These are phyloP conservation scores for Diaporthe citrichinensis DNA, from an alignment of 2,329 filamentous ascomycete species.

Conservation along the genomic window DNA sequence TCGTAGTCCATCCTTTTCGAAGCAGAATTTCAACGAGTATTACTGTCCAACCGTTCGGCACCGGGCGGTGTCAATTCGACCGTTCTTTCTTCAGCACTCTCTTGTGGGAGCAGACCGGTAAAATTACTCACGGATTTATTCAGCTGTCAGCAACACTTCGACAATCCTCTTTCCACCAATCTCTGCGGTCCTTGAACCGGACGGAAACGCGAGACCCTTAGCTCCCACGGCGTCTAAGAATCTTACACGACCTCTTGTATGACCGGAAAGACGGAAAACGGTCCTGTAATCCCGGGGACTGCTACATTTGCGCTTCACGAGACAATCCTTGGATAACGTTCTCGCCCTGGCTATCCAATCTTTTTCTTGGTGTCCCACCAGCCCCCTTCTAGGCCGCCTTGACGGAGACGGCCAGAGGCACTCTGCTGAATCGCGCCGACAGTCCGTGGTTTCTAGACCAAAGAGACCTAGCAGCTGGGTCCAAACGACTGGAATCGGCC, in stretches of 20 bases:
- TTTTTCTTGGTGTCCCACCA: constrained; percentile 43
- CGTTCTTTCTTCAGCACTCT: constrained; percentile 1
- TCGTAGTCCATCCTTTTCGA: constrained; percentile 41
- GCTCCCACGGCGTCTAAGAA: constrained; percentile 27
- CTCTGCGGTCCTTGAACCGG: constrained; percentile 12
- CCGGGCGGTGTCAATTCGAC: constrained; percentile 27
- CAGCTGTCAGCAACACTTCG: neutral
- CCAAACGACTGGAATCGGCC: constrained; percentile 40
- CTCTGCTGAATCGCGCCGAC: constrained; percentile 29
- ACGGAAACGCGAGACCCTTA: constrained; percentile 4
- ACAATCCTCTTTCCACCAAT: neutral
- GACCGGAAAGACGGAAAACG: constrained; percentile 38
- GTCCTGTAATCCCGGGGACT: constrained; percentile 34
- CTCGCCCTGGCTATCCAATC: constrained; percentile 48
- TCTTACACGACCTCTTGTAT: constrained; percentile 37
- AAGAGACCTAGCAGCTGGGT: constrained; percentile 28
- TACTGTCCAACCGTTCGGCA: constrained; percentile 43
- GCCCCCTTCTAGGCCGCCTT: constrained; percentile 42
- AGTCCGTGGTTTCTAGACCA: constrained; percentile 27
- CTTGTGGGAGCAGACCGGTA: constrained; percentile 7
- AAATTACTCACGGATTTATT: neutral
- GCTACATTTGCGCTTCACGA: constrained; percentile 34
- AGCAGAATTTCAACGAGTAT: constrained; percentile 36
- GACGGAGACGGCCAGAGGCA: constrained; percentile 42
- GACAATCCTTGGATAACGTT: constrained; percentile 38